Base-by-base conservation (phyloP, 129 eudicot genomes). In the Solidago caesia region DNA sequence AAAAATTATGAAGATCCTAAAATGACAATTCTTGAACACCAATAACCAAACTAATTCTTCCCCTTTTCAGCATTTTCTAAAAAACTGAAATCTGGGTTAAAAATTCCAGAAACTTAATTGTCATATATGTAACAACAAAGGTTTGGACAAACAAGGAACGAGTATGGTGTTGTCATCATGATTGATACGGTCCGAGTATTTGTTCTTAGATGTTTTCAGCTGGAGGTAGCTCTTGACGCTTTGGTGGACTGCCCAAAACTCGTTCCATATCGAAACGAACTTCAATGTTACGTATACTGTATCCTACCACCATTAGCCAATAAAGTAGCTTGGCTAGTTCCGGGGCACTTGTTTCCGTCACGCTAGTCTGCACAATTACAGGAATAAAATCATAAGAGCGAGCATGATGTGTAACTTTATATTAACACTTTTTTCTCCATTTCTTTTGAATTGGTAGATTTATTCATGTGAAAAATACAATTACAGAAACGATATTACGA, bases 291-390 rank as follows among this genome's bases (percentile, higher is more conserved):
- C 98, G 92, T 52, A 94, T 84, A 49, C 96, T 89, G 71, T 94
- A 94, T 48, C 98, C 98, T 26, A 94, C 98, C 82, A 94, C 97
- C 98, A 93, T 93, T 69, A 93, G 84, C 98, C 98, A 93, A 74
- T 86, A 93, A 13, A 93, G 90, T 85, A 90, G 81, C 75, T 94
- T 94, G 5, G 84, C 98, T 3, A 94, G 85, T 85, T 94, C 98
- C 12, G 91, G 81, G 13, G 92, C 98, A 71, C 97, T 94, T 29
- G 98, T 90, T 76, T 93, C 97, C 14, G 97, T 88, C 25, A 85
- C 88, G 33, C 89, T 88, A 16, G 91, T 88, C 98, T 90, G 91
- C 73, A 72, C 5, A 21, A 48, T 71, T 44, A 62, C 76, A 47
- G 1, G 7, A 68, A 57, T 6, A 59, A 0, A 41, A 70, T 16